Base-by-base conservation (phyloP, 208 protist species). In the Trypanosoma scelopori region DNA sequence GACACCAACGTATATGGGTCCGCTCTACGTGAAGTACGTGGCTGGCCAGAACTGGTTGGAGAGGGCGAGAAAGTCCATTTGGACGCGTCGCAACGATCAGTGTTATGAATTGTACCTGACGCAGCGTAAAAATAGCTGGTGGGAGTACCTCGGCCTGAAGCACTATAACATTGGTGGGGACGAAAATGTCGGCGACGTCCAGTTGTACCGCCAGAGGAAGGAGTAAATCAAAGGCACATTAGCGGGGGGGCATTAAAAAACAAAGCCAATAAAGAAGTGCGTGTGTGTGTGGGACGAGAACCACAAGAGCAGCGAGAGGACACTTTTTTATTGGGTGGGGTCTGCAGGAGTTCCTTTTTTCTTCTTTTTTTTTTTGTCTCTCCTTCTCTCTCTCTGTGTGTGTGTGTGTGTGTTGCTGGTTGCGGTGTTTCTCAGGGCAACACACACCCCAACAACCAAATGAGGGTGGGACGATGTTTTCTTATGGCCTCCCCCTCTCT, bases 101-200 rank as follows among this genome's bases (percentile, higher is more conserved):
- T 79, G 92, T 57, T 89, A 77, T 46, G 82, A 92, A 9, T 61
- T 91, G 35, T 94, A 91, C 78, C 88, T 92, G 84, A 92, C 89
- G 53, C 89, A 94, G 76, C 89, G 89, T 41, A 84, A 91, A 73
- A 94, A 94, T 71, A 76, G 79, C 43, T 94, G 89, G 86, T 46
- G 22, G 32, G 79, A 94, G 74, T 91, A 82, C 68, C 76, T 94
- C 0, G 89, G 89, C n/a, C 49, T 94, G 43, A 94, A 94, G 67
- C 75, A 75, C 27, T 94, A 94, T 76, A 87, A 94, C 67, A 94
- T 94, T 71, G 81, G 89, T 39, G 82, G 89, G 20, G 85, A 94
- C 1, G 71, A 74, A 22, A 94, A 94, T 68, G 45, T 80, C 25
- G 85, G 84, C 7, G 85, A 89, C 1, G 89, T 94, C 46, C 85